phyloP scores from a whole-genome alignment of 176 grass and related monocot genomes.

The Musa itinerans region DNA sequence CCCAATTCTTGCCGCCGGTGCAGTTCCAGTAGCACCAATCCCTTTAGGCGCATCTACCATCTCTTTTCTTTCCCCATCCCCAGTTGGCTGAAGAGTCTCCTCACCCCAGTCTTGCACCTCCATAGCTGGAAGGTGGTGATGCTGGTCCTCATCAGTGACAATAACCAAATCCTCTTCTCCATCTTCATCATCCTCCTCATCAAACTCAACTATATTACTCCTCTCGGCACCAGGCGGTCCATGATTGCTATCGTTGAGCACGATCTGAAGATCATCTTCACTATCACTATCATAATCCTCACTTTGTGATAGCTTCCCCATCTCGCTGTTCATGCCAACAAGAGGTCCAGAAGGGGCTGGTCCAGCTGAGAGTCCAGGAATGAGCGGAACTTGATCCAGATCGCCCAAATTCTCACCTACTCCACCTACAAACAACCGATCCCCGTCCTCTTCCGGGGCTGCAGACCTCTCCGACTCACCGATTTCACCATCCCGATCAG shows the following conservation, averaged over 20 bases:
- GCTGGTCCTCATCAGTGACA: constrained; percentile 47
- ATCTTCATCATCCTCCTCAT: constrained; percentile 73
- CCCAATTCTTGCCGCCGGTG: constrained; percentile 41
- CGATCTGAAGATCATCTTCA: constrained; percentile 93
- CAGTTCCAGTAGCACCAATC: constrained; percentile 16
- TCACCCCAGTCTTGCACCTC: constrained; percentile 93
- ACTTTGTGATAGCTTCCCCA: constrained; percentile 28
- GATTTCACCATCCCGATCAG: not conserved
- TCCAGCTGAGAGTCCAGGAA: constrained; percentile 62
- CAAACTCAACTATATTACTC: constrained; percentile 25
- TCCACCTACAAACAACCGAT: not conserved
- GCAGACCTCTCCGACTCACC: not conserved
- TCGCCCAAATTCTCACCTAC: constrained; percentile 15
- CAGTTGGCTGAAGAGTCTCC: constrained; percentile 25
- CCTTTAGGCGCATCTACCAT: constrained; percentile 30
- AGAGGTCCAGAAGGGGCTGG: not conserved
- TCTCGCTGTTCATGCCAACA: not conserved
- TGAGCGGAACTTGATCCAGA: constrained; percentile 30
- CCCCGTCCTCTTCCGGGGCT: not conserved
- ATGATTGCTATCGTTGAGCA: constrained; percentile 77
- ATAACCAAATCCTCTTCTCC: constrained; percentile 64
- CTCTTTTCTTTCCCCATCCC: constrained; percentile 70
- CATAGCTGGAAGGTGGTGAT: constrained; percentile 49
- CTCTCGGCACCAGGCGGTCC: constrained; percentile 23
- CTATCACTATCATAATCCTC: constrained; percentile 95